phyloP scores from a whole-genome alignment of 139 green algal species.

The Picochlorum sp. region DNA sequence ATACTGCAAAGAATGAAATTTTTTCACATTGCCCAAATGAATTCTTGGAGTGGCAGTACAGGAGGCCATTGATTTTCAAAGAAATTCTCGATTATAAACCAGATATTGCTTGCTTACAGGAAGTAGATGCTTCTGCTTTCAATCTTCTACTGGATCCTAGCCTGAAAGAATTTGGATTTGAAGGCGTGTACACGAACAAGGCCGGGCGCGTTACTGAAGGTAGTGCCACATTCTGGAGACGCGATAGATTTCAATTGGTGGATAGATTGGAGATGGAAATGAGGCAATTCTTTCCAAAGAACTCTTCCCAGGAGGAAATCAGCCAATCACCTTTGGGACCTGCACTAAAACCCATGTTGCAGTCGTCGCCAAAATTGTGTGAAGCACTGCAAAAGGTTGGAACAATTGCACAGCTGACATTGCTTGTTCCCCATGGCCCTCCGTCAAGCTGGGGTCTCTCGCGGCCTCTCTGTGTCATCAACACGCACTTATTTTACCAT shows the following conservation, averaged over 20 bases:
- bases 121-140: constrained; percentile 77
- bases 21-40: constrained; percentile 57
- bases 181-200: constrained; percentile 73
- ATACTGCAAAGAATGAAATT: constrained; percentile 57
- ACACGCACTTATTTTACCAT: constrained; percentile 94
- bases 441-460: neutral
- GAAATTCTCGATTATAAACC: constrained; percentile 68
- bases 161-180: constrained; percentile 35
- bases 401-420: constrained; percentile 65
- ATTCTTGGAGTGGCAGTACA: constrained; percentile 66
- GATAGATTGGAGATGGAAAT: constrained; percentile 38
- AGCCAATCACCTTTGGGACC: constrained; percentile 4
- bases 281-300: constrained; percentile 29
- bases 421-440: constrained; percentile 31
- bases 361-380: constrained; percentile 42
- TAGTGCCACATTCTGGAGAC: constrained; percentile 49
- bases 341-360: constrained; percentile 59
- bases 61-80: constrained; percentile 61
- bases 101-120: constrained; percentile 66
- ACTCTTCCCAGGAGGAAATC: constrained; percentile 19
- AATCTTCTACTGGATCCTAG: constrained; percentile 11
- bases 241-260: constrained; percentile 27
- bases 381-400: constrained; percentile 64
- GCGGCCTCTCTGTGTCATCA: constrained; percentile 52
- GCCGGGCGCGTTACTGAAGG: constrained; percentile 61